A percentile compares a stretch with the other conserved stretches of the same genome.
Conservation (phyloP, 208 protist species). For the Leishmania arabica region DNA sequence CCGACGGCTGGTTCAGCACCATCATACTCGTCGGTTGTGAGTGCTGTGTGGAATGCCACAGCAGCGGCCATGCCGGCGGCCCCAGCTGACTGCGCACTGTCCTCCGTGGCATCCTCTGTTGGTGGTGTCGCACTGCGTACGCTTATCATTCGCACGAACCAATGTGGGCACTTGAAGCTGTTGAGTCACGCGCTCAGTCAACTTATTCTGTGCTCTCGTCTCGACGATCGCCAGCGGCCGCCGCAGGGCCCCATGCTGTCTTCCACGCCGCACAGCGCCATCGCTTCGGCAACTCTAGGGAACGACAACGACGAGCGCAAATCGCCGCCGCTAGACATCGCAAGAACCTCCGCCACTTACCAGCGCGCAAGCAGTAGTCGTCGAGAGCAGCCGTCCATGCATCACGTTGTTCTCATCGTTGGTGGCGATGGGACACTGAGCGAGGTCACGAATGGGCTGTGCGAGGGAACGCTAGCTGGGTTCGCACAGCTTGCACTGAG, state of each 20-base stretch:
- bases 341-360: background rate
- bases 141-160: constrained; percentile 22
- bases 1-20: background rate
- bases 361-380: background rate
- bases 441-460: constrained; percentile 80
- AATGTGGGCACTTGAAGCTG: constrained; percentile 15
- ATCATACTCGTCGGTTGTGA: background rate
- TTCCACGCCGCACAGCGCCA: background rate
- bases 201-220: constrained; percentile 17
- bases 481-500: background rate
- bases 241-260: background rate
- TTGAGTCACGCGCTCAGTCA: constrained; percentile 23
- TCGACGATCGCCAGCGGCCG: background rate
- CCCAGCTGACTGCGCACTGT: background rate
- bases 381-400: background rate
- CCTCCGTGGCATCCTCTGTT: background rate
- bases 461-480: constrained; percentile 45
- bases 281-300: background rate
- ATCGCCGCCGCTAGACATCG: background rate
- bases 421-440: constrained; percentile 84
- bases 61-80: background rate
- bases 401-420: constrained; percentile 55
- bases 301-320: too few species aligned
- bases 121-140: constrained; percentile 5
- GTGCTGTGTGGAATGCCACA: constrained; percentile 9